These are phyloP conservation scores for Ustilago loliicola DNA, from an alignment of 1,284 basidiomycete genomes.

Conservation along the genomic window DNA sequence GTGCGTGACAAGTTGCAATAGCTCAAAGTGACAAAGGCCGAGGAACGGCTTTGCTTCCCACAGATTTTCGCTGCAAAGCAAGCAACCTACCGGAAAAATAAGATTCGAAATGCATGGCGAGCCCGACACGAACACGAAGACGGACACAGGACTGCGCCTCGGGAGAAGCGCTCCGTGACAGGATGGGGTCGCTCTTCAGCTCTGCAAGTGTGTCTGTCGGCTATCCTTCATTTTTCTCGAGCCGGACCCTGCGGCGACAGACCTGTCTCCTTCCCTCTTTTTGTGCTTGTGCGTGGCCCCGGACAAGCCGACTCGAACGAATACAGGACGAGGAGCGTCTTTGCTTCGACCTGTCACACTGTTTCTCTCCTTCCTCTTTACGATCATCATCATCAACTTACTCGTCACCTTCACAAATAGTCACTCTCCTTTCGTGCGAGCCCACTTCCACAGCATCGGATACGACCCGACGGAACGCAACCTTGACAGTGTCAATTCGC, in stretches of 20 bases:
- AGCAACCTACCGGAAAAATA: conserved; percentile 13
- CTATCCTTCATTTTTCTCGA: not conserved
- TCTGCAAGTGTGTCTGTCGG: not conserved
- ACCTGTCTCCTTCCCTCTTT: not conserved
- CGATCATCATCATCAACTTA: not conserved
- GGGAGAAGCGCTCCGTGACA: not conserved
- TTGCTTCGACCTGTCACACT: not conserved
- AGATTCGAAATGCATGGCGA: conserved; percentile 14
- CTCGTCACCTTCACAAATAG: not conserved
- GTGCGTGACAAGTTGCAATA: no score
- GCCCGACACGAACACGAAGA: conserved; percentile 1
- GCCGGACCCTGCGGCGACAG: not conserved
- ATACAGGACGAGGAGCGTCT: no score
- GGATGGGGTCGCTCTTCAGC: not conserved
- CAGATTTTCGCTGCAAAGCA: not conserved
- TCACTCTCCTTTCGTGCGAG: no score
- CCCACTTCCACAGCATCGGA: not conserved
- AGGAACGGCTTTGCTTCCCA: not conserved
- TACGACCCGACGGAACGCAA: not conserved
- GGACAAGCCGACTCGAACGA: not conserved
- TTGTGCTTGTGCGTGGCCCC: not conserved
- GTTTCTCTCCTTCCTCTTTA: no score
- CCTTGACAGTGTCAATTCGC: not conserved
- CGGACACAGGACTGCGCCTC: not conserved
- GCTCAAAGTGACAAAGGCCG: not conserved